Conservation (phyloP, 2,329 filamentous ascomycete species). For the Scedosporium boydii region DNA sequence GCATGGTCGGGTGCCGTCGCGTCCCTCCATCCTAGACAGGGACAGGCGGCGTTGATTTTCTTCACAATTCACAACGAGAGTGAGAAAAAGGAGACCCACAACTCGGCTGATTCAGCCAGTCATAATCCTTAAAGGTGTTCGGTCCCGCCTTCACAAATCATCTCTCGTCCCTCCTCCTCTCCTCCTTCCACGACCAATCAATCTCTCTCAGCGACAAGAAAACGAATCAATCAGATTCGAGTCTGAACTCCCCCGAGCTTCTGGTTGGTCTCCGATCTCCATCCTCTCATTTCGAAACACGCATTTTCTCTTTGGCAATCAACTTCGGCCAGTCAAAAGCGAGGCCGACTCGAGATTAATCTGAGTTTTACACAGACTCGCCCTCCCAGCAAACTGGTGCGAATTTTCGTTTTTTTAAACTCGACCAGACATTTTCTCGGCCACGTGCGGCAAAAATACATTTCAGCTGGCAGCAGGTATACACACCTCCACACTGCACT, state of each 20-base stretch:
- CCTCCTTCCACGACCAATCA: slow-evolving; percentile 41
- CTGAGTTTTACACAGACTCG: background rate
- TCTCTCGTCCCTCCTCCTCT: slow-evolving; percentile 30
- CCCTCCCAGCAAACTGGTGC: background rate
- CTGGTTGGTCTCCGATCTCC: slow-evolving; percentile 6
- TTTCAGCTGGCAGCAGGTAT: background rate
- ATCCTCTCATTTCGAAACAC: slow-evolving; percentile 7
- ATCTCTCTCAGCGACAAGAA: slow-evolving; percentile 17
- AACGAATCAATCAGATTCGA: slow-evolving; percentile 9
- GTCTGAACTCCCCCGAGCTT: slow-evolving; percentile 2
- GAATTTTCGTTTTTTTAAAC: background rate
- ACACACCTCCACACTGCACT: background rate
- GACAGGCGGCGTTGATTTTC: background rate
- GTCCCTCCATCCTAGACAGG: background rate
- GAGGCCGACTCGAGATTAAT: background rate
- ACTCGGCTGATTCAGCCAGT: slow-evolving; percentile 39
- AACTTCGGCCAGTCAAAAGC: slow-evolving; percentile 5
- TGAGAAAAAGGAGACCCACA: slow-evolving; percentile 19
- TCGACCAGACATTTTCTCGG: too few relatives aligned
- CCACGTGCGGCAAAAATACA: background rate
- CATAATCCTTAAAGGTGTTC: slow-evolving; percentile 29
- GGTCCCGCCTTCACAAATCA: slow-evolving; percentile 35
- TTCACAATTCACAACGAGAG: background rate
- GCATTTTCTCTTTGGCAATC: background rate
- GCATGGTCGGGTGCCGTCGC: background rate